These are phyloP conservation scores for Dactylellina drechsleri DNA, from an alignment of 2,329 filamentous ascomycete genomes.

Conservation along the genomic window DNA sequence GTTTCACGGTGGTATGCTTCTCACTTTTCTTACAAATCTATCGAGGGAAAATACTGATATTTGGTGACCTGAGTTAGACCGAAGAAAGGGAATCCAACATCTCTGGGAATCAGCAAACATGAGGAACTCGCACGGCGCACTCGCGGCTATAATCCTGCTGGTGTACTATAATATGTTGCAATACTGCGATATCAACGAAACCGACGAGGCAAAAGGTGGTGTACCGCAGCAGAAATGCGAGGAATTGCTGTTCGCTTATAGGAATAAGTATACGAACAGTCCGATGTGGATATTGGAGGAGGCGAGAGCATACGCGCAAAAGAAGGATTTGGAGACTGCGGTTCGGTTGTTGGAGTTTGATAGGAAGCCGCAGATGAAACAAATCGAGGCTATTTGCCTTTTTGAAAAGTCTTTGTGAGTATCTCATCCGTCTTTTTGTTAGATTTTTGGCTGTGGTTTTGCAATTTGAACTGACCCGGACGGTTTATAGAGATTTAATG, in stretches of 20 bases:
- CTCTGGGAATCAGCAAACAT: constrained; percentile 91
- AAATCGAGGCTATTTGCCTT: constrained; percentile 83
- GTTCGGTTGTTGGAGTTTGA: constrained; percentile 72
- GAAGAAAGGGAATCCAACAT: constrained; percentile 81
- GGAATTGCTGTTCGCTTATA: constrained; percentile 77
- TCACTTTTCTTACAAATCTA: background rate
- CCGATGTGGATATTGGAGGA: constrained; percentile 90
- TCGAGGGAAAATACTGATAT: constrained; percentile 2
- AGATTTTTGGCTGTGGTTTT: background rate
- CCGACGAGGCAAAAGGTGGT: constrained; percentile 71
- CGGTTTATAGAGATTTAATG: constrained; percentile 69
- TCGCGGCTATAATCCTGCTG: constrained; percentile 82
- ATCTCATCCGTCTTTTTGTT: background rate
- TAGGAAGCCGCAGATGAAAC: constrained; percentile 78
- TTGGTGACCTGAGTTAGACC: constrained; percentile 66
- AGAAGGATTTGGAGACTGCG: constrained; percentile 73
- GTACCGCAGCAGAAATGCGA: constrained; percentile 77
- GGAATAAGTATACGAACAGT: constrained; percentile 79
- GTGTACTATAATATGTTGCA: constrained; percentile 86
- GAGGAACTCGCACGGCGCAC: constrained; percentile 89
- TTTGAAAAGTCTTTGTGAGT: constrained; percentile 79
- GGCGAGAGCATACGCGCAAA: constrained; percentile 77
- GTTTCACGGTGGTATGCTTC: constrained; percentile 72
- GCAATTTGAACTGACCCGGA: constrained; percentile 12
- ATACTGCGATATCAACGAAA: constrained; percentile 83